These are phyloP conservation scores for Murraya paniculata DNA, from an alignment of 345 rosid species.

Conservation along the genomic window DNA sequence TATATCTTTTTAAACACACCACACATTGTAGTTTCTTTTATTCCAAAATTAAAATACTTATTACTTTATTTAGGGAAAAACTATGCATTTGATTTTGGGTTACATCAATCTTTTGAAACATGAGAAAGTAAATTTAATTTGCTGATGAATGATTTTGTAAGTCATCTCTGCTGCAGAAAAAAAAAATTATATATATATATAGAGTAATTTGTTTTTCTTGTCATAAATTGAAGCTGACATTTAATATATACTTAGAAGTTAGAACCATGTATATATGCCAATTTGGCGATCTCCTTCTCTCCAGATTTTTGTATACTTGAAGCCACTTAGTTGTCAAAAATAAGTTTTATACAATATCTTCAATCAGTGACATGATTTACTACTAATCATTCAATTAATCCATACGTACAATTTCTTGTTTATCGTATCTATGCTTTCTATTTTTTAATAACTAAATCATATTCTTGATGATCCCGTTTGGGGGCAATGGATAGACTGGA, in stretches of 20 bases:
- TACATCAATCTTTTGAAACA: not conserved
- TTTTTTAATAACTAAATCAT: not conserved
- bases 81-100: not conserved
- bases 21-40: not conserved
- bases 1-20: slow-evolving; percentile 6
- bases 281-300: not conserved
- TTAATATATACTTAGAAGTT: not conserved
- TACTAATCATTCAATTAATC: slow-evolving; percentile 5
- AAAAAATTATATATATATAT: not conserved
- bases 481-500: slow-evolving; percentile 19
- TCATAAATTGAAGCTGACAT: not conserved
- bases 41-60: not conserved
- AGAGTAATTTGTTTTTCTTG: not conserved
- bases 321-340: slow-evolving; percentile 7
- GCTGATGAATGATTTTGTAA: not conserved
- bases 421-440: not conserved
- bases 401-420: slow-evolving; percentile 18
- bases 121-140: not conserved
- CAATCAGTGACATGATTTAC: not conserved
- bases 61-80: no score
- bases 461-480: slow-evolving; percentile 6
- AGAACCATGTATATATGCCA: not conserved
- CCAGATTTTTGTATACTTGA: not conserved
- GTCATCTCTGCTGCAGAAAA: not conserved
- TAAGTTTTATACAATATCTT: not conserved